A percentile compares a stretch with the other conserved stretches of the same genome.
These are phyloP conservation scores for Vanilla planifolia DNA, from an alignment of 106 monocot species.

Conservation along the genomic window DNA sequence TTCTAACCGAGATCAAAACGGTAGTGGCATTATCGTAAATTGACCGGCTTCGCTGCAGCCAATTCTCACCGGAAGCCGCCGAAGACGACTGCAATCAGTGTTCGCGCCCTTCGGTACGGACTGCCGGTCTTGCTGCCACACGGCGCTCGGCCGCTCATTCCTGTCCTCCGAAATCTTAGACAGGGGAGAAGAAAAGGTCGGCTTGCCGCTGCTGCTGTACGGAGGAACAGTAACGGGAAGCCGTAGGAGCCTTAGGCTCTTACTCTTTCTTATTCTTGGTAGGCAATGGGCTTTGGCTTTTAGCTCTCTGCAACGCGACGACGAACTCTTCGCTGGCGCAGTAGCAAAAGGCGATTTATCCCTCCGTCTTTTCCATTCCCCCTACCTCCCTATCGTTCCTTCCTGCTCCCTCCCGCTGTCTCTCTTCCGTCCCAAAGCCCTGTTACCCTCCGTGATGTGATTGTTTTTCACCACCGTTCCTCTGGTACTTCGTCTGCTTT, in stretches of 20 bases:
- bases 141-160: neutral
- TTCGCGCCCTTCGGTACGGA: too few relatives aligned
- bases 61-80: too few relatives aligned
- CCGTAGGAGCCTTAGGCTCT: neutral
- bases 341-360: conserved; percentile 8
- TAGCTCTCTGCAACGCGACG: conserved; percentile 21
- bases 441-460: neutral
- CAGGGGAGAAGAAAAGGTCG: conserved; percentile 5
- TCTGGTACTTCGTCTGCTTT: neutral
- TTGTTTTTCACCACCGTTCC: neutral
- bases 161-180: conserved; percentile 11
- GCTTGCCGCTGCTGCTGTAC: neutral
- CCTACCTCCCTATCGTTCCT: conserved; percentile 3
- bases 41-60: too few relatives aligned
- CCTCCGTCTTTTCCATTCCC: neutral
- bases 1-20: too few relatives aligned
- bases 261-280: neutral
- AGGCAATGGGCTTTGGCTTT: neutral
- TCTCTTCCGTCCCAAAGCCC: conserved; percentile 12
- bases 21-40: too few relatives aligned
- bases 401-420: neutral
- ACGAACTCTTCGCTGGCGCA: conserved; percentile 25
- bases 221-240: neutral
- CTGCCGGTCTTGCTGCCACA: neutral
- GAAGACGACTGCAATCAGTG: too few relatives aligned